Evolutionary conservation across 1,284 basidiomycete genomes (phyloP), one percentile per base, ranked within the genome.

Genomic region (Apiotrichum gracile): DNA sequence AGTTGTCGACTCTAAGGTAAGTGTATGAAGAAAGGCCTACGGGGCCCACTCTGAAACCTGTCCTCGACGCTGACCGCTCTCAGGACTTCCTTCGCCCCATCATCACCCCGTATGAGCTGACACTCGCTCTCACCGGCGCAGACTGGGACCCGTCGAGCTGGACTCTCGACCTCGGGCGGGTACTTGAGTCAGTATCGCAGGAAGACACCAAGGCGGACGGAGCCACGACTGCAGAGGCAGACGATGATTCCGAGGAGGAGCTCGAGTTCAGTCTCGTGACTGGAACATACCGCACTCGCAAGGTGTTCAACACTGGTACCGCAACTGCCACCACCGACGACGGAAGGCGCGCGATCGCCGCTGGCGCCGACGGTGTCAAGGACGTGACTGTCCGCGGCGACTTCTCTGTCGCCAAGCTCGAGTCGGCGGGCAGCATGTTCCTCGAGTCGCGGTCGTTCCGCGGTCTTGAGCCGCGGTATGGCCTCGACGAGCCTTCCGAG

Each of bases 51-150:
- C n/a, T n/a, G n/a, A n/a, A n/a, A n/a, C n/a, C n/a, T n/a, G n/a
- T n/a, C n/a, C n/a, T n/a, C n/a, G n/a, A n/a, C n/a, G 19, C 33
- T 19, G 24, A 38, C n/a, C 6, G 14, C 25, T 13, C 43, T 29
- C 54, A 91, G 85, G 93, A 97, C 24, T 98, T 93, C 69, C 79
- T 86, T 51, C 79, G 84, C 21, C 93, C 94, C 0, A 94, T 99
- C 49, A 81, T 98, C 24, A 97, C 94, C 1, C 96, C 96, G 0
- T 97, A 85, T 71, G 96, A 98, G 71, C 79, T 97, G 38, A 83
- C 88, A 63, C 76, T 96, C 4, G 91, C 93, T 0, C 78, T 98
- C 17, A 71, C 74, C 17, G 82, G 90, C 0, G 79, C 81, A 51
- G 94, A 96, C 65, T 97, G 74, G 74, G 64, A 68, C 38, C 72